Conservation (phyloP, 805 yeast species). For the Lipomyces spencermartinsiae region DNA sequence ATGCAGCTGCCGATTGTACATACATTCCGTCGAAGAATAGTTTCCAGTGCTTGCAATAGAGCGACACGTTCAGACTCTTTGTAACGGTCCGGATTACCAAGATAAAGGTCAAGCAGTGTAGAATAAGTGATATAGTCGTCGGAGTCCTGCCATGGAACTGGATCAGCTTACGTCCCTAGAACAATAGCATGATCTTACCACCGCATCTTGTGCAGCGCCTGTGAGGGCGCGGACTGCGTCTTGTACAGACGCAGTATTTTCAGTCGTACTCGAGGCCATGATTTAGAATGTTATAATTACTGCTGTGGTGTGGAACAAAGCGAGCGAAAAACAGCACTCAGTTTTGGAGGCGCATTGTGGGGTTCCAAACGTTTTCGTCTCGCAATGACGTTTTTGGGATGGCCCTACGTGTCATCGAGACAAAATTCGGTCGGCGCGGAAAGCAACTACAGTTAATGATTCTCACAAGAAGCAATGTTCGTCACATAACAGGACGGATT, state of each 20-base stretch:
- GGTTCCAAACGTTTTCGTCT: background rate
- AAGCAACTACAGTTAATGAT: background rate
- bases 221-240: constrained; percentile 28
- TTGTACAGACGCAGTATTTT: constrained; percentile 7
- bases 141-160: constrained; percentile 45
- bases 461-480: background rate
- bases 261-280: constrained; percentile 17
- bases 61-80: constrained; percentile 56
- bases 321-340: background rate
- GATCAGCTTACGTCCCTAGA: constrained; percentile 2
- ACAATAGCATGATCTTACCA: constrained; percentile 22
- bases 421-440: background rate
- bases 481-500: too few species aligned
- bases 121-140: constrained; percentile 73
- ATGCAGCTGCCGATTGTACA: constrained; percentile 5
- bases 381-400: background rate
- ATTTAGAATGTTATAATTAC: background rate
- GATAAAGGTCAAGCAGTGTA: constrained; percentile 70
- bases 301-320: background rate
- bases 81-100: constrained; percentile 57
- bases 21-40: constrained; percentile 49
- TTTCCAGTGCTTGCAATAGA: constrained; percentile 56
- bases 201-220: constrained; percentile 35
- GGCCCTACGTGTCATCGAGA: background rate
- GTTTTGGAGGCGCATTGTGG: background rate